Conservation (phyloP, 805 yeast species). For the Candida fluviatilis region DNA sequence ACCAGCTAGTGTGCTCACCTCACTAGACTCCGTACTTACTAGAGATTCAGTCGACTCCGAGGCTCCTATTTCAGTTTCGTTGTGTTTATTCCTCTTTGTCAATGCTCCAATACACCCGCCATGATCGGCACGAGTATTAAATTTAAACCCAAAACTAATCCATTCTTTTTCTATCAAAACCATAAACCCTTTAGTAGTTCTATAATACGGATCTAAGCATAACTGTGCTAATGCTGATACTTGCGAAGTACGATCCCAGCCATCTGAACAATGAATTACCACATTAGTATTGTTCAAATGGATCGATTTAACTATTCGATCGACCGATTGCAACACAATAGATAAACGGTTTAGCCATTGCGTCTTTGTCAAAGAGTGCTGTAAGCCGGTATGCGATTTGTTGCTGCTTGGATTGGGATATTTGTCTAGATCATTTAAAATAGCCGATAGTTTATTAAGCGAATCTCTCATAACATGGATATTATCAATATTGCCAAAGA, state of each 20-base stretch:
- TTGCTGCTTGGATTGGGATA: constrained; percentile 28
- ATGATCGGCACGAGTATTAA: constrained; percentile 79
- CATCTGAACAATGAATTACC: constrained; percentile 92
- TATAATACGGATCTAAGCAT: constrained; percentile 83
- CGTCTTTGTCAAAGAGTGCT: constrained; percentile 55
- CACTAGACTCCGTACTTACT: constrained; percentile 7
- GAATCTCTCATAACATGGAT: constrained; percentile 94
- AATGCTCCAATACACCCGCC: constrained; percentile 47
- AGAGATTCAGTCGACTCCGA: constrained; percentile 6
- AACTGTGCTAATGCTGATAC: constrained; percentile 78
- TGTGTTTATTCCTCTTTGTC: constrained; percentile 15
- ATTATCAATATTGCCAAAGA: constrained; percentile 88
- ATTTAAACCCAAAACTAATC: constrained; percentile 91
- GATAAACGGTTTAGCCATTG: constrained; percentile 77
- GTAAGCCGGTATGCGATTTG: constrained; percentile 20
- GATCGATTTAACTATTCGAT: constrained; percentile 74
- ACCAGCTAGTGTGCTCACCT: constrained; percentile 2
- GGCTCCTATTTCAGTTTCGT: constrained; percentile 10
- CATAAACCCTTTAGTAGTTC: constrained; percentile 87
- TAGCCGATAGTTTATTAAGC: constrained; percentile 55
- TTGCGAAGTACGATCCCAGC: constrained; percentile 97
- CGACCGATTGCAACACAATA: constrained; percentile 69
- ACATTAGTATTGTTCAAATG: constrained; percentile 80
- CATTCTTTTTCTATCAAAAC: constrained; percentile 88
- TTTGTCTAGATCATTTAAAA: constrained; percentile 65